Conservation (phyloP, 2,329 filamentous ascomycete genomes). For the Magnaporthiopsis rhizophila region DNA sequence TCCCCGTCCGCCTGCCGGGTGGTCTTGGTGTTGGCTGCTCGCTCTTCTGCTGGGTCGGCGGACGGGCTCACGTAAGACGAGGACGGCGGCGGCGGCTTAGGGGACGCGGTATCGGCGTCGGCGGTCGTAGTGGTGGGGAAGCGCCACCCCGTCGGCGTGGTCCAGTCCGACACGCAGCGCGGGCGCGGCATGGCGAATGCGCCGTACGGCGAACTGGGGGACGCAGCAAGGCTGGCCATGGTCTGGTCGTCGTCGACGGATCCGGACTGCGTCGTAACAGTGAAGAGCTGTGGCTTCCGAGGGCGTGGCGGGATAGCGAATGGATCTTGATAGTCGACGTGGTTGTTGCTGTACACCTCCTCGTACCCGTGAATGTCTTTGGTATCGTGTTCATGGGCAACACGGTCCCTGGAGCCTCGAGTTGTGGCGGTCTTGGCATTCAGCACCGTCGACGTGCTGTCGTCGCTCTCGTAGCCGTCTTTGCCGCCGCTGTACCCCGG, state of each 20-base stretch:
- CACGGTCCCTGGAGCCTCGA: not conserved
- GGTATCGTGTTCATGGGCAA: not conserved
- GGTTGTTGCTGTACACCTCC: not conserved
- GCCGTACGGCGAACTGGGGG: not conserved
- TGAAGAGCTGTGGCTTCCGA: conserved; percentile 5
- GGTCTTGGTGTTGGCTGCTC: not conserved
- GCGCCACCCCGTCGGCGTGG: not conserved
- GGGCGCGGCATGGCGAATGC: not conserved
- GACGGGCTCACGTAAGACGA: not conserved
- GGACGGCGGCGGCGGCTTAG: not conserved
- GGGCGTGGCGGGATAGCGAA: conserved; percentile 3
- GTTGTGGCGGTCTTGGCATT: not conserved
- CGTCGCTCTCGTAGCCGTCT: not conserved
- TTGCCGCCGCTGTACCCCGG: not conserved
- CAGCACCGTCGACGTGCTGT: not conserved
- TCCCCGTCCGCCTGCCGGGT: not conserved
- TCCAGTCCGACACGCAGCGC: conserved; percentile 2
- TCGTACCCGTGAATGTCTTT: not conserved
- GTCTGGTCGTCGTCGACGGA: not conserved
- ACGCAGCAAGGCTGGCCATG: not conserved
- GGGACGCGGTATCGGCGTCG: not conserved
- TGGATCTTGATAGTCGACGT: not conserved
- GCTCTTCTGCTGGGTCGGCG: no score
- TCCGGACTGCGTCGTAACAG: not conserved
- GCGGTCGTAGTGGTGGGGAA: not conserved